Evolutionary conservation across 2,329 filamentous ascomycete species (phyloP).

Genomic region (Bipolaris victoriae): DNA sequence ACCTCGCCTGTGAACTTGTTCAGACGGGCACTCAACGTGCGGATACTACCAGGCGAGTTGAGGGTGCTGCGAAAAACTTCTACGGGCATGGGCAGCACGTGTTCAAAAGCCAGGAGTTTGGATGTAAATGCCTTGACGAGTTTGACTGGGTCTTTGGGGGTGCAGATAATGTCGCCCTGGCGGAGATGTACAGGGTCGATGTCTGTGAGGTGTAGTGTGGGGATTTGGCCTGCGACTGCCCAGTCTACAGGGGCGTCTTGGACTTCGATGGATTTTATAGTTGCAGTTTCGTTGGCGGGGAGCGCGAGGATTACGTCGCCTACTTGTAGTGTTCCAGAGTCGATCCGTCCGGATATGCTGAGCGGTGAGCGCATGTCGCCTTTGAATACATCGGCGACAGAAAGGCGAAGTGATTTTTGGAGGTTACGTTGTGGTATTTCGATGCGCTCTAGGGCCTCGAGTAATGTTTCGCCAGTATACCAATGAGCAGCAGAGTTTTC

Average conservation of each 20-base stretch:
- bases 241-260: slow-evolving; percentile 78
- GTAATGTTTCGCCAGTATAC: slow-evolving; percentile 80
- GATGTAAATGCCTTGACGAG: slow-evolving; percentile 77
- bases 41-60: slow-evolving; percentile 77
- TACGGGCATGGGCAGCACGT: slow-evolving; percentile 84
- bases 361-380: slow-evolving; percentile 79
- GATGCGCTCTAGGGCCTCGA: slow-evolving; percentile 84
- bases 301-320: slow-evolving; percentile 82
- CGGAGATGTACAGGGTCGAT: slow-evolving; percentile 82
- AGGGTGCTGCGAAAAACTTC: slow-evolving; percentile 88
- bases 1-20: slow-evolving; percentile 80
- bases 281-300: slow-evolving; percentile 80
- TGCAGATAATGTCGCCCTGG: slow-evolving; percentile 85
- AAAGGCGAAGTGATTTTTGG: slow-evolving; percentile 81
- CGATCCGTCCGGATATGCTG: slow-evolving; percentile 84
- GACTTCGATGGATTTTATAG: slow-evolving; percentile 80
- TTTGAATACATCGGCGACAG: slow-evolving; percentile 85
- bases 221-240: slow-evolving; percentile 91
- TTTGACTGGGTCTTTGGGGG: slow-evolving; percentile 68
- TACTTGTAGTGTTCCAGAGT: slow-evolving; percentile 80
- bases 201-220: slow-evolving; percentile 80
- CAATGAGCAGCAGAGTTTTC: slow-evolving; percentile 64
- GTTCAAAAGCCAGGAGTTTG: slow-evolving; percentile 88
- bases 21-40: slow-evolving; percentile 72
- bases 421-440: slow-evolving; percentile 74